Evolutionary conservation across 768 basidiomycete species (phyloP).

Genomic region (Mycena indigotica): DNA sequence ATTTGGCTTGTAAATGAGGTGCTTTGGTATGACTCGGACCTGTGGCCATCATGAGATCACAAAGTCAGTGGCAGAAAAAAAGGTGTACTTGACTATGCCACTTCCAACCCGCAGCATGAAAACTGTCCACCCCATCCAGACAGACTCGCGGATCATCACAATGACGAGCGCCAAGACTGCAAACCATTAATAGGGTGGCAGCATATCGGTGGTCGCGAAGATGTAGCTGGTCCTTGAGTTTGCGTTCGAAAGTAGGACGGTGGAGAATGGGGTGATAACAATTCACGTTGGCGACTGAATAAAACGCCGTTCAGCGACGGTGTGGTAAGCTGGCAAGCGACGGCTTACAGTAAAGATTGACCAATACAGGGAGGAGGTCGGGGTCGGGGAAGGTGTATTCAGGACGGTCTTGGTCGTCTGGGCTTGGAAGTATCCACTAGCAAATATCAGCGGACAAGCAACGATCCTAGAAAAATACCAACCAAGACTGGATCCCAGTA

Average conservation of each 20-base stretch:
- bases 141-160: conserved; percentile 64
- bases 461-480: no score
- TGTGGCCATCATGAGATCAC: conserved; percentile 24
- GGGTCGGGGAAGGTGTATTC: conserved; percentile 50
- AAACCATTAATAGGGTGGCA: conserved; percentile 29
- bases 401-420: conserved; percentile 28
- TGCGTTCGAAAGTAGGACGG: conserved; percentile 63
- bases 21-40: conserved; percentile 28
- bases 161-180: conserved; percentile 60
- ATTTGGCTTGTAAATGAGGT: conserved; percentile 20
- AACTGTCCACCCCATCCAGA: conserved; percentile 44
- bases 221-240: conserved; percentile 53
- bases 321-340: neutral
- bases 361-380: conserved; percentile 56
- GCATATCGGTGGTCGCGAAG: conserved; percentile 49
- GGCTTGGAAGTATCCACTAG: conserved; percentile 15
- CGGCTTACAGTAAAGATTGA: conserved; percentile 57
- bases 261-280: conserved; percentile 68
- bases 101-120: conserved; percentile 58
- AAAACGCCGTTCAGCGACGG: neutral
- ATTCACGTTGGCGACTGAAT: conserved; percentile 50
- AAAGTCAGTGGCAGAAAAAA: neutral
- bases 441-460: conserved; percentile 30
- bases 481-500: conserved; percentile 53
- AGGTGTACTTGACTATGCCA: conserved; percentile 47